Evolutionary conservation across 2,329 filamentous ascomycete genomes (phyloP).

Genomic region (Aureobasidium vineae): DNA sequence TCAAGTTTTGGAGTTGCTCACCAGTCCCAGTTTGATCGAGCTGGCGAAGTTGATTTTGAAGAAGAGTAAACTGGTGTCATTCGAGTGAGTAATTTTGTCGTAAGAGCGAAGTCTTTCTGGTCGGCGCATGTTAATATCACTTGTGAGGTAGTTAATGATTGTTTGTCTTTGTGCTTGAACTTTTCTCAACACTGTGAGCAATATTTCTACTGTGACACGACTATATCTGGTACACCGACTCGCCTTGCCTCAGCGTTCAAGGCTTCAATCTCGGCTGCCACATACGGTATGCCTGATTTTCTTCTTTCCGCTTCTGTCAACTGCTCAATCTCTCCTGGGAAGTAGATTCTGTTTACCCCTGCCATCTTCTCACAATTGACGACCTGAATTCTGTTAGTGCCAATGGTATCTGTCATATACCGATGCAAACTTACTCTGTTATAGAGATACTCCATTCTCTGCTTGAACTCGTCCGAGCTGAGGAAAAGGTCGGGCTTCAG

Average conservation of each 20-base stretch:
- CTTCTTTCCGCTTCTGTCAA: slow-evolving; percentile 46
- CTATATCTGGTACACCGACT: slow-evolving; percentile 38
- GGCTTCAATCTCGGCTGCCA: slow-evolving; percentile 49
- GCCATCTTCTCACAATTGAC: slow-evolving; percentile 53
- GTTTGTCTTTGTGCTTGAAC: no score
- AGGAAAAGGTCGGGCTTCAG: slow-evolving; percentile 43
- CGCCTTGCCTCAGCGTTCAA: slow-evolving; percentile 52
- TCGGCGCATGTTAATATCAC: neutral
- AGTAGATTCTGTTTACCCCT: slow-evolving; percentile 57
- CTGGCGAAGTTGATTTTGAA: slow-evolving; percentile 13
- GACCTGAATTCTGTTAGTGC: slow-evolving; percentile 36
- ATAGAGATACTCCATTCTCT: slow-evolving; percentile 58
- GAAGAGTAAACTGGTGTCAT: slow-evolving; percentile 7
- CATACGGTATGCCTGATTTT: slow-evolving; percentile 51
- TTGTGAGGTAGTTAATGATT: no score
- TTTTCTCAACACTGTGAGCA: neutral
- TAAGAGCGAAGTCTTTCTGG: neutral
- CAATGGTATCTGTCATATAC: neutral
- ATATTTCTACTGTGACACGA: neutral
- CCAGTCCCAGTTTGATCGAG: slow-evolving; percentile 14
- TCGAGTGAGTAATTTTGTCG: neutral
- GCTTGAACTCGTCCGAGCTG: slow-evolving; percentile 36
- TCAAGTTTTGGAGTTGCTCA: slow-evolving; percentile 11
- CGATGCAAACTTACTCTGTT: slow-evolving; percentile 36
- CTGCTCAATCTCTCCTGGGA: slow-evolving; percentile 58